Evolutionary conservation across 2,329 filamentous ascomycete genomes (phyloP).

Genomic region (Coniella vitis): DNA sequence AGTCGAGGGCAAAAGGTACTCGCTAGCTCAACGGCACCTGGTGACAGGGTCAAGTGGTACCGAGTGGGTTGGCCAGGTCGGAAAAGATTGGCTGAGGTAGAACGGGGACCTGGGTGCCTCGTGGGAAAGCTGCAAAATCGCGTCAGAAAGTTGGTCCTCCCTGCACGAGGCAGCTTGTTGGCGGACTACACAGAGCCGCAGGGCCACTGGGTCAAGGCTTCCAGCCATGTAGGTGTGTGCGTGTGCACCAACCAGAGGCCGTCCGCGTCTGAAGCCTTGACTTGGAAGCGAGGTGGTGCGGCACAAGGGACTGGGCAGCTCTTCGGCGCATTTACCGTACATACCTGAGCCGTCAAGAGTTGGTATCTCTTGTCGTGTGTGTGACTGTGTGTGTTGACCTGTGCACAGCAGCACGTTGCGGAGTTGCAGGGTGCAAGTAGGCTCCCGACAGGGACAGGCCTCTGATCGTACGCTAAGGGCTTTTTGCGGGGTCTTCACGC

Average conservation of each 20-base stretch:
- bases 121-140: slow-evolving; percentile 30
- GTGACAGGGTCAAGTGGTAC: slow-evolving; percentile 1
- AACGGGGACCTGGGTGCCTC: slow-evolving; percentile 19
- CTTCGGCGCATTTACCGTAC: background rate
- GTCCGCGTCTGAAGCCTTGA: background rate
- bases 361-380: too few relatives aligned
- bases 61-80: slow-evolving; percentile 13
- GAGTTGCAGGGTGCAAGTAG: background rate
- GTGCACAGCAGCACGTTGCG: background rate
- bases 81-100: slow-evolving; percentile 22
- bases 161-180: too few relatives aligned
- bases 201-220: background rate
- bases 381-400: background rate
- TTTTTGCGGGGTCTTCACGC: background rate
- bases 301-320: background rate
- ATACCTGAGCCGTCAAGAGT: slow-evolving; percentile 7
- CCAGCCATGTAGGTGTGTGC: too few relatives aligned
- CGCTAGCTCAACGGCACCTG: background rate
- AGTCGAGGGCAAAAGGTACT: slow-evolving; percentile 5
- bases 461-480: background rate
- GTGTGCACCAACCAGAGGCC: slow-evolving; percentile 14
- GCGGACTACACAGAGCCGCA: background rate
- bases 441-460: slow-evolving; percentile 5
- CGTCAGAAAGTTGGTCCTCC: slow-evolving; percentile 28
- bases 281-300: background rate